Evolutionary conservation across 768 basidiomycete genomes (phyloP).

Genomic region (Suillus spraguei): DNA sequence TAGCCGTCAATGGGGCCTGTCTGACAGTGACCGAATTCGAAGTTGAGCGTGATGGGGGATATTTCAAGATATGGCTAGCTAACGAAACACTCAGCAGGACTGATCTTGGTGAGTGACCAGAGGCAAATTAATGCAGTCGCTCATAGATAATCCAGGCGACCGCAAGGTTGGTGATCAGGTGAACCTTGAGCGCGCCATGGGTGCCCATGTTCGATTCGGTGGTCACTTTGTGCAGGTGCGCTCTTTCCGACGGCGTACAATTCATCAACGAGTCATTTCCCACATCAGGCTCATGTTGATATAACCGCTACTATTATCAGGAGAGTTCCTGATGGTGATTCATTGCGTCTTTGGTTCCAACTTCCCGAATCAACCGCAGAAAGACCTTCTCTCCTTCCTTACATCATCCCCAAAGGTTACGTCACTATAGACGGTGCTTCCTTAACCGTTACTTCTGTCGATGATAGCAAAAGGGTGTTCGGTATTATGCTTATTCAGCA

Average conservation of each 20-base stretch:
- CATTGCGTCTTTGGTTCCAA: conserved; percentile 81
- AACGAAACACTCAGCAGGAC: conserved; percentile 93
- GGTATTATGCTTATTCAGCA: conserved; percentile 96
- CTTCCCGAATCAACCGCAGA: conserved; percentile 60
- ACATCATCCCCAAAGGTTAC: conserved; percentile 94
- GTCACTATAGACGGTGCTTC: conserved; percentile 94
- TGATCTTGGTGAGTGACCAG: conserved; percentile 69
- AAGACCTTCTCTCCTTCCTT: conserved; percentile 69
- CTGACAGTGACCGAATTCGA: conserved; percentile 90
- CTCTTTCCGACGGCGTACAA: conserved; percentile 3
- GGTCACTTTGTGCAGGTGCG: conserved; percentile 96
- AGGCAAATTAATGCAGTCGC: conserved; percentile 2
- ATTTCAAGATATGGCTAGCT: conserved; percentile 94
- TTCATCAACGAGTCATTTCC: conserved; percentile 2
- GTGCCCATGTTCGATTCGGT: conserved; percentile 87
- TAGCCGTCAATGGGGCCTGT: conserved; percentile 86
- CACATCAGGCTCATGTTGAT: conserved; percentile 89
- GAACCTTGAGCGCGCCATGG: conserved; percentile 96
- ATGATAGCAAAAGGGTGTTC: conserved; percentile 64
- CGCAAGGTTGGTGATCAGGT: conserved; percentile 76
- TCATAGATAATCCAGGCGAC: conserved; percentile 48
- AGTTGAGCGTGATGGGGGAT: conserved; percentile 59
- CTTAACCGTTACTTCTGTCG: conserved; percentile 83
- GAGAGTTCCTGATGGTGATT: conserved; percentile 78
- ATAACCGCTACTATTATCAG: conserved; percentile 77